These are phyloP conservation scores for Nematocida sp. DNA, from an alignment of 371 early-diverging fungal genomes.

Conservation along the genomic window DNA sequence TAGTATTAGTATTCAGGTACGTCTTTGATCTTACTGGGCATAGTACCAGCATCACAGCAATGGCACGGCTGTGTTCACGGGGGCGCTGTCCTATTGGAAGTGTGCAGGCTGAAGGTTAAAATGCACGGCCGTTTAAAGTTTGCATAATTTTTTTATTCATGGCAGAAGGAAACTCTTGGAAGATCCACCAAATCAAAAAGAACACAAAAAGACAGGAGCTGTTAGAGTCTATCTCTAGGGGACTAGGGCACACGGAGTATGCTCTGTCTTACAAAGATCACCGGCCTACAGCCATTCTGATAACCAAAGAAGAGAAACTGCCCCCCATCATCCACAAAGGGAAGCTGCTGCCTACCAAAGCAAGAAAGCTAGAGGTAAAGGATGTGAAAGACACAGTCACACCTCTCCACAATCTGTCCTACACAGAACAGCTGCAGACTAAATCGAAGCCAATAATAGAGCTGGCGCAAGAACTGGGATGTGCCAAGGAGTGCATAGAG, in stretches of 20 bases:
- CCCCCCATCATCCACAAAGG: constrained; percentile 11
- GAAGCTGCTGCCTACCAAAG: constrained; percentile 1
- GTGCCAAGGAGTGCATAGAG: neutral
- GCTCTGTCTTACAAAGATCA: constrained; percentile 21
- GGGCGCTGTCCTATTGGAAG: too few relatives aligned
- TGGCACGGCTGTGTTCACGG: too few relatives aligned
- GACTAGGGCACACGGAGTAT: constrained; percentile 9
- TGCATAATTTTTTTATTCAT: constrained; percentile 18
- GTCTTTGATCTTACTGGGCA: too few relatives aligned
- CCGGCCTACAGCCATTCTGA: constrained; percentile 11
- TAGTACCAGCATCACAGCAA: too few relatives aligned
- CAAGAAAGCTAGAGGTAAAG: neutral
- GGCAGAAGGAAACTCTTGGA: constrained; percentile 9
- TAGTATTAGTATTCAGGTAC: too few relatives aligned
- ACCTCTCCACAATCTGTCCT: constrained; percentile 26
- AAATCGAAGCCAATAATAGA: constrained; percentile 6
- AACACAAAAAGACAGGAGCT: constrained; percentile 1
- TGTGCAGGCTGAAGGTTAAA: too few relatives aligned
- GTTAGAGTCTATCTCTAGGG: neutral
- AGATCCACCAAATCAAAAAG: constrained; percentile 30
- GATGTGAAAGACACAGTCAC: constrained; percentile 46
- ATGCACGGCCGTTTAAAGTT: too few relatives aligned
- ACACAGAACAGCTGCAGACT: constrained; percentile 30
- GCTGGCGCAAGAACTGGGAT: neutral
- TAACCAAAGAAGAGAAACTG: constrained; percentile 1